Evolutionary conservation across 345 rosid species (phyloP), one percentile per base, ranked within the genome.

Genomic region (Nasturtium officinale): DNA sequence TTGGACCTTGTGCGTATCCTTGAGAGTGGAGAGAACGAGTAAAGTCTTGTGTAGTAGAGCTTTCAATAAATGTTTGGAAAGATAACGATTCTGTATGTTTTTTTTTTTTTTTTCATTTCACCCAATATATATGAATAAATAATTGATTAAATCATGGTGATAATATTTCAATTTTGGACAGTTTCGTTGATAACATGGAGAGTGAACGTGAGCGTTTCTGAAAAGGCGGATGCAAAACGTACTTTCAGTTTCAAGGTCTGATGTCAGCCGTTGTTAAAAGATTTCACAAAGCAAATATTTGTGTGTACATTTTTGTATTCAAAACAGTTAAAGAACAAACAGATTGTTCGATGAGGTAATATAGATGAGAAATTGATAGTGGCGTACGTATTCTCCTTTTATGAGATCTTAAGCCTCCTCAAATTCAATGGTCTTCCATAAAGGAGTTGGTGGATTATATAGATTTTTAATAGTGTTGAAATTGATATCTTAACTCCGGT

Each of bases 161-260:
- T 58, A 59, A 9, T 26, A 26, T 50, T 29, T 12, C 28, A 35
- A 2, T 16, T 52, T 75, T 67, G 69, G 79, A 75, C 69, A 13
- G 55, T 58, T 38, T 75, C 54, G 61, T 57, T 38, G 48, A 42
- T 60, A 60, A 67, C 78, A 60, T 52, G 61, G 47, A 53, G 6
- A 28, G 63, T 67, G 74, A 67, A 75, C 78, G 78, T 75, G 79
- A 68, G 32, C 40, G 13, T 52, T 43, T 75, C 79, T 75, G 79
- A 75, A 75, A 75, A 75, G 69, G 47, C 74, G 74, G 78, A 75
- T 75, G 74, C 50, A 67, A 75, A 42, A 52, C 30, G 69, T 67
- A 75, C 74, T 52, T 67, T 61, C 74, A 75, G 78, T 67, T 75
- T 75, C 63, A 42, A 75, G 56, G 74, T 20, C 74, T 75, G 78